A percentile compares a stretch with the other conserved stretches of the same genome.
These are phyloP conservation scores for Tubosaeta brunneosetosa DNA, from an alignment of 768 basidiomycete species.

Conservation along the genomic window DNA sequence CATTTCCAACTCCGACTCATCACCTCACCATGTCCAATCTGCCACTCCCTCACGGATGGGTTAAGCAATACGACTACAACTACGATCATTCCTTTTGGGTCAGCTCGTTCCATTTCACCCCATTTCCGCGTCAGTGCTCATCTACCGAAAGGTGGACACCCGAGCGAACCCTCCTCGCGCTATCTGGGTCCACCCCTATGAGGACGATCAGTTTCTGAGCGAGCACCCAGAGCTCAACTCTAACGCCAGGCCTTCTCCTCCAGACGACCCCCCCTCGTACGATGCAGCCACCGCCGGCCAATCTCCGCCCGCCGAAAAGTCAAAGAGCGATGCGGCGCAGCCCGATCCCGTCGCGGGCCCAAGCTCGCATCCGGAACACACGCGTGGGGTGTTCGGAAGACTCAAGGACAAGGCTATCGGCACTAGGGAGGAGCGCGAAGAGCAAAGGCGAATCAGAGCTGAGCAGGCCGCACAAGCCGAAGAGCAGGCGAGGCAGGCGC, in stretches of 20 bases:
- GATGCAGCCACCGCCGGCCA: slow-evolving; percentile 24
- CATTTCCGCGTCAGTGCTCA: not conserved
- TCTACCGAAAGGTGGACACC: slow-evolving; percentile 54
- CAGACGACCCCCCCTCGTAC: slow-evolving; percentile 27
- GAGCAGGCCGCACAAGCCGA: slow-evolving; percentile 27
- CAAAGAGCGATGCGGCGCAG: not conserved
- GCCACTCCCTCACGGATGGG: slow-evolving; percentile 53
- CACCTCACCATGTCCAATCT: slow-evolving; percentile 21
- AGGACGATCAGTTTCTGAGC: slow-evolving; percentile 59
- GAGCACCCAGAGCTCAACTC: slow-evolving; percentile 48
- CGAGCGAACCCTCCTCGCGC: slow-evolving; percentile 55
- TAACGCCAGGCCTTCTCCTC: slow-evolving; percentile 21
- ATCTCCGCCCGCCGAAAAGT: slow-evolving; percentile 20
- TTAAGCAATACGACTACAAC: slow-evolving; percentile 41
- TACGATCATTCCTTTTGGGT: slow-evolving; percentile 50
- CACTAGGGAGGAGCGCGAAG: slow-evolving; percentile 61
- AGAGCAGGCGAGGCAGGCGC: slow-evolving; percentile 14
- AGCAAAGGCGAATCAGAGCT: slow-evolving; percentile 31
- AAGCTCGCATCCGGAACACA: slow-evolving; percentile 23
- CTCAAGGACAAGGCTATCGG: slow-evolving; percentile 61
- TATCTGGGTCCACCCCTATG: slow-evolving; percentile 71
- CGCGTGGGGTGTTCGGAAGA: slow-evolving; percentile 53
- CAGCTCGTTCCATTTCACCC: not conserved
- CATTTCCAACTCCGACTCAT: not conserved
- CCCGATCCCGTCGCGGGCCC: not conserved